Evolutionary conservation across 371 early-diverging fungal genomes (phyloP), one percentile per base, ranked within the genome.

Genomic region (Entomophthora muscae): DNA sequence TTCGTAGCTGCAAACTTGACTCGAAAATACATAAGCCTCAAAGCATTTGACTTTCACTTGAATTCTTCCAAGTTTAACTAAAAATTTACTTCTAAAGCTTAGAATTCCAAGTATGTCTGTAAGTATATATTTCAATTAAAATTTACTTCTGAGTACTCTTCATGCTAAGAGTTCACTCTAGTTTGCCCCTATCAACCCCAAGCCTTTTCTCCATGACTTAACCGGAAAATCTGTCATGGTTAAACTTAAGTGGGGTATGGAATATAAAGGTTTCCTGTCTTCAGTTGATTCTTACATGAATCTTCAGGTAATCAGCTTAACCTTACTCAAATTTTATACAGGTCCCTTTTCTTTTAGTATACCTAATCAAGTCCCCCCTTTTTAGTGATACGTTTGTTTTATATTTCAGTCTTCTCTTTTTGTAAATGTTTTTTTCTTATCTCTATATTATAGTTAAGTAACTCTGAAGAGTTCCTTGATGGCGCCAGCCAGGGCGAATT

Each of bases 261-360:
- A 95, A 72, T 98, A 98, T 83, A 90, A 91, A 70, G 98, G 96
- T 1, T 79, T 83, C 67, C 78, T 98, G 64, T 78, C 82, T 32
- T 89, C 94, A 3, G 86, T 92, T 2, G 97, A 98, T 75, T 88
- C 89, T 42, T 96, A 98, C 74, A 95, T 98, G 95, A 98, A 98
- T 76, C 72, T 96, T 52, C 94, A 90, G 84, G 90, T 92, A 78
- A 65, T 31, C 65, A 52, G 52, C 55, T 32, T 51, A 52, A 52
- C 28, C 26, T 42, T 57, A 12, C 42, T 42, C 17, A 17, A 42
- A 42, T 5, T 42, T 42, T 42, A 17, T 10, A 42, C 17, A 42
- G 17, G 42, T 5, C 42, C 17, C 17, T 42, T 42, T 5, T 42
- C 17, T 42, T 42, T 10, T 42, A 10, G 17, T 17, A 42, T 17